phyloP scores from a whole-genome alignment of 140 eudicot genomes.

The Flaveria floridana region DNA sequence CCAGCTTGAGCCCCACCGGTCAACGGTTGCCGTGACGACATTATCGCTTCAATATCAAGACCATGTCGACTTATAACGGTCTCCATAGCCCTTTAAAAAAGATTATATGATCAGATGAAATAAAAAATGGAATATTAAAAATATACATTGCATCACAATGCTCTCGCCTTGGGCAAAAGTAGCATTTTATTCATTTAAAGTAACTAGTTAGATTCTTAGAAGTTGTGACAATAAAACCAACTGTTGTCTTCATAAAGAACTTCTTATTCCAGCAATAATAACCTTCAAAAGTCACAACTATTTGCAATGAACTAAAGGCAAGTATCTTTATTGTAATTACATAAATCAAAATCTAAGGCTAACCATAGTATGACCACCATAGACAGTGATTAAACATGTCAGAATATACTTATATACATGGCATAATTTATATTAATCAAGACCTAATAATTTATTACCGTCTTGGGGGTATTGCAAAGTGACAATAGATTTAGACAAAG shows the following conservation, averaged over 20 bases:
- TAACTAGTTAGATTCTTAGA: conserved; percentile 4
- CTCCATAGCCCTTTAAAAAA: conserved; percentile 87
- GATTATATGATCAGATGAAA: not conserved
- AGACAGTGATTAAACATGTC: conserved; percentile 10
- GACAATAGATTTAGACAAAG: not conserved
- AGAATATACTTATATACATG: conserved; percentile 10
- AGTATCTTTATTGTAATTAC: not conserved
- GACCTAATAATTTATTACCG: not conserved
- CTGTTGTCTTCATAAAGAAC: not conserved
- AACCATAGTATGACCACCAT: conserved; percentile 11
- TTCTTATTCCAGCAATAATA: conserved; percentile 15
- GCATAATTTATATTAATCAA: not conserved
- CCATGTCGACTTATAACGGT: conserved; percentile 87
- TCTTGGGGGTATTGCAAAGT: conserved; percentile 3
- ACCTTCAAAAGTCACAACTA: not conserved
- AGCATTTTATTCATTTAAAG: conserved; percentile 14
- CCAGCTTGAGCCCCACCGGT: conserved; percentile 66
- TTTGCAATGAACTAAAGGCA: conserved; percentile 9
- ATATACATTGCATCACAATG: not conserved
- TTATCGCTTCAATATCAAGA: conserved; percentile 82
- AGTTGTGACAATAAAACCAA: not conserved
- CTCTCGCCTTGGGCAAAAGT: conserved; percentile 18
- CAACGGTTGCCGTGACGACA: conserved; percentile 66
- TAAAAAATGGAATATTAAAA: conserved; percentile 1
- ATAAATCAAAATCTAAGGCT: not conserved